These are phyloP conservation scores for Tuber magnatum DNA, from an alignment of 495 filamentous ascomycete genomes.

Conservation along the genomic window DNA sequence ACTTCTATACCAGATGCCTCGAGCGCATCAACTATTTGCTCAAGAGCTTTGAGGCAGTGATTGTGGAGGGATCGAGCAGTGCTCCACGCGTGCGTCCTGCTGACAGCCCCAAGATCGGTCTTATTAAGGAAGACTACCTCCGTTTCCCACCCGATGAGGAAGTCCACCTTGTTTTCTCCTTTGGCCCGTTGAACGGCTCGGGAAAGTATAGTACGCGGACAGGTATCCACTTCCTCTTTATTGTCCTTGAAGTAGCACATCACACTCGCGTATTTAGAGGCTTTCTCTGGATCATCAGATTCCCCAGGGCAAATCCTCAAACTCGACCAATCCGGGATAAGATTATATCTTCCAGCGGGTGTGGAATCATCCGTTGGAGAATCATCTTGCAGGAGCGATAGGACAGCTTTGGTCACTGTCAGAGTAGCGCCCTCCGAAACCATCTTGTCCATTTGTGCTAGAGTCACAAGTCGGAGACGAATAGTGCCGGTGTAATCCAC, in stretches of 20 bases:
- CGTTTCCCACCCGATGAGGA: slow-evolving; percentile 72
- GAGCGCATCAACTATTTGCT: slow-evolving; percentile 57
- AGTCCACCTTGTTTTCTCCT: slow-evolving; percentile 45
- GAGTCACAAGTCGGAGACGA: slow-evolving; percentile 63
- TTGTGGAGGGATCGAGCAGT: slow-evolving; percentile 51
- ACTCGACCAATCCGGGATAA: slow-evolving; percentile 56
- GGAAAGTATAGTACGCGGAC: slow-evolving; percentile 55
- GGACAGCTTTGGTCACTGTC: slow-evolving; percentile 50
- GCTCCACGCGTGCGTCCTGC: slow-evolving; percentile 57
- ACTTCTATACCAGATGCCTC: slow-evolving; percentile 57
- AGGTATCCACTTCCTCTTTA: slow-evolving; percentile 46
- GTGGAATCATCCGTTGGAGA: slow-evolving; percentile 43
- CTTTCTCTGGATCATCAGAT: slow-evolving; percentile 18
- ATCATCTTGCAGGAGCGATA: slow-evolving; percentile 58
- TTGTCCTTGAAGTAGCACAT: slow-evolving; percentile 55
- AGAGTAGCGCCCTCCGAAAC: slow-evolving; percentile 50
- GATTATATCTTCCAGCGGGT: slow-evolving; percentile 53
- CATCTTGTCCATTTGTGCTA: slow-evolving; percentile 56
- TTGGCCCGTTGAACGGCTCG: slow-evolving; percentile 48
- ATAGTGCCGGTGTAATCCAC: slow-evolving; percentile 66
- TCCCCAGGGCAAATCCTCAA: slow-evolving; percentile 51
- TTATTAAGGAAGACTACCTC: slow-evolving; percentile 64
- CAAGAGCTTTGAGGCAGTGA: slow-evolving; percentile 52
- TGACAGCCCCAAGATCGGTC: slow-evolving; percentile 38
- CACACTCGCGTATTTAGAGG: slow-evolving; percentile 49